Evolutionary conservation across 345 rosid genomes (phyloP), one percentile per base, ranked within the genome.

Genomic region (Geranium brycei): DNA sequence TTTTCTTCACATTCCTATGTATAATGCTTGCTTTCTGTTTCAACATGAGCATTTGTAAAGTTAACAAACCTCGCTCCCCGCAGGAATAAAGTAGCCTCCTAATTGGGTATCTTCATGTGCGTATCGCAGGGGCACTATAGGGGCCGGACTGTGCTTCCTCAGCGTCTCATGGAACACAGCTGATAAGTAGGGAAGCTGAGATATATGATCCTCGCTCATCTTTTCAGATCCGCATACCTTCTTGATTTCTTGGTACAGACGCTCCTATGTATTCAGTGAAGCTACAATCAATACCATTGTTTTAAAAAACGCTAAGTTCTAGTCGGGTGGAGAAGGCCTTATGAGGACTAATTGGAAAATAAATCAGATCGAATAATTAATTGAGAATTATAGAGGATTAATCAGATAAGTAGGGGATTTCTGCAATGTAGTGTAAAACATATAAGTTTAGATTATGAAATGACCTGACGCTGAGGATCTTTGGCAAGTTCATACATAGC

Each of bases 401-500:
- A 23, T 23, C 28, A 23, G 28, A 23, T 23, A 23, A 23, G 28
- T 23, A 1, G 28, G 28, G 28, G 28, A 23, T 23, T 23, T 23
- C 28, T 23, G 17, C 14, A 28, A 1, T 10, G 12, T 13, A 17
- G 17, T 38, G 12, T 0, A 11, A 15, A 59, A 58, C 0, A 19
- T 2, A 35, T 13, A 18, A 59, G 41, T 14, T 61, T 58, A 51
- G 13, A 40, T 23, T 8, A 40, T n/a, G 19, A 59, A 61, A 19
- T 17, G 64, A 86, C 91, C 88, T 86, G 98, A 1, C 73, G 72
- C 28, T 15, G 67, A 19, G 78, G 83, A 72, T 82, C 75, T 66
- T 82, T 90, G 5, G 96, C 96, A 3, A 93, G 96, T 67, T 93
- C 90, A 63, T 85, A 87, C 12, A 90, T 70, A 0, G 95, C 96